Evolutionary conservation across 2,329 filamentous ascomycete genomes (phyloP).

Genomic region (Arthrocladium fulminans): DNA sequence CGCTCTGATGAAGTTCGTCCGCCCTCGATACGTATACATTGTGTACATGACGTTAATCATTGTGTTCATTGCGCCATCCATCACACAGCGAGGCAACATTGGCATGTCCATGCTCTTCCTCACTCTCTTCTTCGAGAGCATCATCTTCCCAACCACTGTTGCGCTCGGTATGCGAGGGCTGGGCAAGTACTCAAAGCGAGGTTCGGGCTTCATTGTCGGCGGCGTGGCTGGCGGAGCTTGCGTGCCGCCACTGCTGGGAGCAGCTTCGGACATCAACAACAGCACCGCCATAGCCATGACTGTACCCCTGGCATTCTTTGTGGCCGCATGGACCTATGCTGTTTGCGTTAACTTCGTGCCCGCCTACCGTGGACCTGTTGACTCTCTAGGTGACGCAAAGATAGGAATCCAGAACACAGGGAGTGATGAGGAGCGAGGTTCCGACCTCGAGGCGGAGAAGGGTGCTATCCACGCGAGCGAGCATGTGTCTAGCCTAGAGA

Average conservation of each 20-base stretch:
- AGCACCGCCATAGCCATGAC: slow-evolving; percentile 56
- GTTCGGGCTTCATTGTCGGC: slow-evolving; percentile 61
- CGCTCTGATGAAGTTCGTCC: slow-evolving; percentile 57
- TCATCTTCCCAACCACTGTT: slow-evolving; percentile 74
- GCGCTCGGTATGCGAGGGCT: slow-evolving; percentile 67
- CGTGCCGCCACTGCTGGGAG: slow-evolving; percentile 62
- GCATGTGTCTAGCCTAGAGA: background rate
- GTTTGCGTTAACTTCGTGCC: slow-evolving; percentile 59
- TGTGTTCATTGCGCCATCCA: slow-evolving; percentile 46
- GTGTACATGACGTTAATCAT: slow-evolving; percentile 56
- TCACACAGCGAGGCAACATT: slow-evolving; percentile 31
- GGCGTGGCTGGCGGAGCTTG: slow-evolving; percentile 59
- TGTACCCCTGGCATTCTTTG: slow-evolving; percentile 55
- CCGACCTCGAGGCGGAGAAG: slow-evolving; percentile 2
- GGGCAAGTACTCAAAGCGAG: slow-evolving; percentile 66
- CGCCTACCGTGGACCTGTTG: slow-evolving; percentile 53
- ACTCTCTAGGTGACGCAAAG: slow-evolving; percentile 42
- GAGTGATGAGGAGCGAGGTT: background rate
- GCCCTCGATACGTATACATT: slow-evolving; percentile 62
- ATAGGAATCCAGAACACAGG: slow-evolving; percentile 35
- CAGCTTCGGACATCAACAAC: slow-evolving; percentile 55
- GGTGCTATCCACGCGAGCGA: background rate
- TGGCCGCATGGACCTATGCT: slow-evolving; percentile 49
- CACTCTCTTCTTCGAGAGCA: slow-evolving; percentile 73
- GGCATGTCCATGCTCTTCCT: slow-evolving; percentile 51